These are phyloP conservation scores for Nematodospora anomalae DNA, from an alignment of 1,139 yeast genomes.

Conservation along the genomic window DNA sequence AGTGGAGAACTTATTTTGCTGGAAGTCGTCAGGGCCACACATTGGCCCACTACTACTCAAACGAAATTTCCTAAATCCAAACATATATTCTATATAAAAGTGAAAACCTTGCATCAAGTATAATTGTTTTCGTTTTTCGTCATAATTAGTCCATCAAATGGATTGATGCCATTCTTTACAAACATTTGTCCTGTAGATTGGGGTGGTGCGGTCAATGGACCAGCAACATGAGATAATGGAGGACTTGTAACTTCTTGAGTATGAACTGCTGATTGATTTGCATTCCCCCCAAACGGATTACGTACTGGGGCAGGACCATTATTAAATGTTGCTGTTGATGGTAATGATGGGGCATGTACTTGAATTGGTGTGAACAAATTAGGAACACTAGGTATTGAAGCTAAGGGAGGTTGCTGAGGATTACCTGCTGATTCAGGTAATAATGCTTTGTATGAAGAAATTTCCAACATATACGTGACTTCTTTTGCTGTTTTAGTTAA, in stretches of 20 bases:
- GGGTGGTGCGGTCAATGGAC: conserved; percentile 34
- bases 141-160: conserved; percentile 43
- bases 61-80: no score
- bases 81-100: background rate
- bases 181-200: conserved; percentile 36
- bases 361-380: conserved; percentile 37
- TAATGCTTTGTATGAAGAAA: conserved; percentile 43
- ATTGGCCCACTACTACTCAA: no score
- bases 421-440: conserved; percentile 21
- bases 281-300: conserved; percentile 35
- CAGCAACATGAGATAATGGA: conserved; percentile 7
- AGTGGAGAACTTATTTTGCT: no score
- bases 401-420: conserved; percentile 9
- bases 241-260: conserved; percentile 6
- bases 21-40: no score
- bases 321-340: conserved; percentile 10
- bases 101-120: background rate
- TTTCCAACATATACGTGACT: conserved; percentile 76
- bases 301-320: conserved; percentile 25
- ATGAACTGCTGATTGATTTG: conserved; percentile 3
- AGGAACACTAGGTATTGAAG: conserved; percentile 19
- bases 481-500: conserved; percentile 89
- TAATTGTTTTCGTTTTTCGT: conserved; percentile 19
- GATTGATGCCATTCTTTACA: conserved; percentile 42
- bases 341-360: conserved; percentile 27